phyloP scores from a whole-genome alignment of 1,284 basidiomycete species.

The Malassezia obtusa region DNA sequence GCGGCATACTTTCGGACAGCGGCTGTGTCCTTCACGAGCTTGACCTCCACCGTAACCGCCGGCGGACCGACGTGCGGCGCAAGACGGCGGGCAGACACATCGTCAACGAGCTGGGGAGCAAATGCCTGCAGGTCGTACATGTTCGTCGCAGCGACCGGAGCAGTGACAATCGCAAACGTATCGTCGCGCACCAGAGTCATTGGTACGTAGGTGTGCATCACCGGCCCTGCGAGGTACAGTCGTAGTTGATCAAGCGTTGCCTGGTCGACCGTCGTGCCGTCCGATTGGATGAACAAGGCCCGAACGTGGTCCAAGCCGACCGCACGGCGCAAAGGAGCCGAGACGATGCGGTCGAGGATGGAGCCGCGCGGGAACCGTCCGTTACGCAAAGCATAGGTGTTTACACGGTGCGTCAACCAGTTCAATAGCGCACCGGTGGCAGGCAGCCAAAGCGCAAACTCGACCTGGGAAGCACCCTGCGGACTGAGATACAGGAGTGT shows the following conservation, averaged over 20 bases:
- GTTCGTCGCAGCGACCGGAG: constrained; percentile 31
- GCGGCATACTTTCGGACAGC: constrained; percentile 15
- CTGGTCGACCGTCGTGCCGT: constrained; percentile 26
- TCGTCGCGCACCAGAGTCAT: neutral
- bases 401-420: constrained; percentile 9
- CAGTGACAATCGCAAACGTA: constrained; percentile 12
- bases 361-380: constrained; percentile 21
- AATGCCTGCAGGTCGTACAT: constrained; percentile 43
- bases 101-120: constrained; percentile 22
- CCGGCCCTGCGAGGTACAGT: constrained; percentile 33
- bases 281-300: constrained; percentile 17
- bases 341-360: constrained; percentile 26
- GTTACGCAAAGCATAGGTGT: constrained; percentile 33
- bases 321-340: constrained; percentile 14
- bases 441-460: constrained; percentile 20
- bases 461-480: constrained; percentile 23
- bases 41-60: constrained; percentile 35
- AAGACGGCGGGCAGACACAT: constrained; percentile 14
- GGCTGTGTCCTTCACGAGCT: constrained; percentile 27
- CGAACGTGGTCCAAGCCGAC: constrained; percentile 21
- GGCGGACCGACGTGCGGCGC: constrained; percentile 42
- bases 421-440: constrained; percentile 17
- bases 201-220: constrained; percentile 37
- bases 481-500: constrained; percentile 33
- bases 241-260: constrained; percentile 37